phyloP scores from a whole-genome alignment of 352 stramenopile genomes.

The Phytopythium litorale region DNA sequence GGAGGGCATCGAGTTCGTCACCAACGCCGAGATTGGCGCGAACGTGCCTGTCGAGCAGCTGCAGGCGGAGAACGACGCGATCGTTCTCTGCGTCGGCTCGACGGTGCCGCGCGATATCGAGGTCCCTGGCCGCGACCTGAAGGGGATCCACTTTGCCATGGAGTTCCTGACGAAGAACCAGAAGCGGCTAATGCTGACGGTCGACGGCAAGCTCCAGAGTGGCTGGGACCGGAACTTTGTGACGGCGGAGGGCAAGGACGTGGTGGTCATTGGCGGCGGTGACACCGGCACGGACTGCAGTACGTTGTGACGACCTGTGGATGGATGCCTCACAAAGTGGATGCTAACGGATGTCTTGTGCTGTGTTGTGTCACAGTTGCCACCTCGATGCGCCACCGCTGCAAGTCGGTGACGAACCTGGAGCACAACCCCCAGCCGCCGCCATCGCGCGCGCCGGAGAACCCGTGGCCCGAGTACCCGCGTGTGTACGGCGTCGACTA shows the following conservation, averaged over 20 bases:
- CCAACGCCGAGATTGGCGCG: conserved; percentile 91
- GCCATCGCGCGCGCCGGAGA: conserved; percentile 86
- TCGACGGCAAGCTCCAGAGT: conserved; percentile 94
- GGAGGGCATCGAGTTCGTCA: conserved; percentile 98
- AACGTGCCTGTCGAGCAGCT: conserved; percentile 80
- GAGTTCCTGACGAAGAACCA: conserved; percentile 98
- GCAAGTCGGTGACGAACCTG: conserved; percentile 96
- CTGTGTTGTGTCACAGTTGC: conserved; percentile 53
- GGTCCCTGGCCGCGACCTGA: conserved; percentile 86
- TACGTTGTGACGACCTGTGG: conserved; percentile 11
- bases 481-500: conserved; percentile 98
- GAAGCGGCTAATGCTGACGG: conserved; percentile 94
- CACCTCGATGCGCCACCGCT: conserved; percentile 96
- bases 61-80: conserved; percentile 82
- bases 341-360: background rate
- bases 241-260: conserved; percentile 96
- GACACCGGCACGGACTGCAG: conserved; percentile 97
- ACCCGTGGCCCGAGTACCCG: conserved; percentile 98
- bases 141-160: conserved; percentile 97
- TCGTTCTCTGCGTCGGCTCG: conserved; percentile 93
- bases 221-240: conserved; percentile 94
- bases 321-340: background rate
- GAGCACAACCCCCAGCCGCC: conserved; percentile 94
- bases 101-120: conserved; percentile 94
- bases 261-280: conserved; percentile 97